Evolutionary conservation across 768 basidiomycete species (phyloP), one percentile per base, ranked within the genome.

Genomic region (Harrya chromipes): DNA sequence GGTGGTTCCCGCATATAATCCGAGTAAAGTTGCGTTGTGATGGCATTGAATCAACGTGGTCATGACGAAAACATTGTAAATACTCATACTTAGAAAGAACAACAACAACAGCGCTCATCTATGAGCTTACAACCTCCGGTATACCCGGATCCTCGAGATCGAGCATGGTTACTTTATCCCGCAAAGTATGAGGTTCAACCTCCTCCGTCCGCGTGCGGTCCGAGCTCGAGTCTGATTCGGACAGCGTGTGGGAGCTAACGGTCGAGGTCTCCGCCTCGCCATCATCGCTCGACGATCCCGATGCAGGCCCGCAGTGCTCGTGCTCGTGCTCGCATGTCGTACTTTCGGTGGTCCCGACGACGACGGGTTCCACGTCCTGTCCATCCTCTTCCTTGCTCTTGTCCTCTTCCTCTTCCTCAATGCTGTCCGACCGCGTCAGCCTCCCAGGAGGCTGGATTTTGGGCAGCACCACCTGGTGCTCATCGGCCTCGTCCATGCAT

Each of bases 391-490:
- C 55, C 43, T 53, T 49, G 1, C 45, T 49, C n/a, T 62, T 64
- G 20, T 57, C 65, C 35, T 68, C 61, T 17, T 69, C 52, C 26
- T 64, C 64, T 47, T 68, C 66, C 41, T 59, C 64, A 16, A 66
- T 66, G 46, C 66, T 70, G 43, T 68, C 66, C 12, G 68, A 66
- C n/a, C 64, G 56, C 39, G 44, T 43, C 35, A 67, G 47, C 42
- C 52, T 59, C 14, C 66, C 57, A 8, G 64, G 62, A 19, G 56
- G 54, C 6, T 57, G 43, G 29, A 63, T 63, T 24, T 55, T 52
- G 34, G 55, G 61, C 5, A 65, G 39, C 13, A 43, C 46, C 43
- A 58, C 53, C 40, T 47, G 56, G 16, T 44, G 52, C 43, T 57
- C 57, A 20, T 57, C 54, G 10, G 36, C 46, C 27, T 48, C 55